phyloP scores from a whole-genome alignment of 2,329 filamentous ascomycete genomes.

The Colletotrichum sublineola region DNA sequence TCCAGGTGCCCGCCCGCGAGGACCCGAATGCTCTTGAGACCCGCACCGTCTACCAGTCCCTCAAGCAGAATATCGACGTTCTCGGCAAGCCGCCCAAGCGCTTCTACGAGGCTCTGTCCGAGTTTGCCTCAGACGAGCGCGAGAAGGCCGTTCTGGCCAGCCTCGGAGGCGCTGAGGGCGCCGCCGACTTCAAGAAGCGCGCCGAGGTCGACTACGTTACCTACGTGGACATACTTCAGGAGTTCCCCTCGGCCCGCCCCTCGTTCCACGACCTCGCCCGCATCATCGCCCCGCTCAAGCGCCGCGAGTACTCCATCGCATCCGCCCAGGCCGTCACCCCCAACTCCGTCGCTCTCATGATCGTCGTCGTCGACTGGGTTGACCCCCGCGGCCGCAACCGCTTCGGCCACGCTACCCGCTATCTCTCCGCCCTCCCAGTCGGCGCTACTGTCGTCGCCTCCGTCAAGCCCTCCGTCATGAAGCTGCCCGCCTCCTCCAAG shows the following conservation, averaged over 20 bases:
- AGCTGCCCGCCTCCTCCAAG: constrained; percentile 88
- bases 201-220: constrained; percentile 92
- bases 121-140: constrained; percentile 84
- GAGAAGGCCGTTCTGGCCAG: constrained; percentile 85
- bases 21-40: constrained; percentile 81
- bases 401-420: constrained; percentile 93
- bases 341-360: constrained; percentile 91
- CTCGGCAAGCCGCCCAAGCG: constrained; percentile 97
- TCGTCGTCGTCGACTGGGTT: constrained; percentile 97
- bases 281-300: constrained; percentile 92
- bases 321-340: constrained; percentile 96
- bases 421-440: constrained; percentile 81
- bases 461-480: constrained; percentile 99
- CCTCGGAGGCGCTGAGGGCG: constrained; percentile 83
- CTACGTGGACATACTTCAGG: constrained; percentile 89
- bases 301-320: constrained; percentile 98
- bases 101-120: constrained; percentile 93
- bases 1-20: constrained; percentile 92
- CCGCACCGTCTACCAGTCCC: constrained; percentile 91
- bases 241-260: constrained; percentile 91
- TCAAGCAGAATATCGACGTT: constrained; percentile 94
- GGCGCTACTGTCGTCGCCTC: constrained; percentile 89
- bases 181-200: constrained; percentile 91
- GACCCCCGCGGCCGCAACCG: constrained; percentile 89
- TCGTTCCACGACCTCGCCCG: constrained; percentile 88